Evolutionary conservation across 2,329 filamentous ascomycete genomes (phyloP).

Genomic region (Fusarium verrucosum): DNA sequence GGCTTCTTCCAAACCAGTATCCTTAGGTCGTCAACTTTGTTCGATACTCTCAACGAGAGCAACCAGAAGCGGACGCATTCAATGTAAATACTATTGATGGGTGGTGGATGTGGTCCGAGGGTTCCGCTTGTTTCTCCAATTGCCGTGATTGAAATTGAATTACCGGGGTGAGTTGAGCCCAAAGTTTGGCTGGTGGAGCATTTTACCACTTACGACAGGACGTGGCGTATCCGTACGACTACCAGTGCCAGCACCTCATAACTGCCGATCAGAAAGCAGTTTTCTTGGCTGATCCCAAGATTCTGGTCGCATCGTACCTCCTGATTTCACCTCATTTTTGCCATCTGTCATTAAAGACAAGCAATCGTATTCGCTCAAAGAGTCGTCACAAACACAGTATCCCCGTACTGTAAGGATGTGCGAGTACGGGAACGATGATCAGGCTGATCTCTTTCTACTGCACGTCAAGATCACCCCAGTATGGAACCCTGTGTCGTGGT

Average conservation of each 20-base stretch:
- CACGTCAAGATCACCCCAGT: constrained; percentile 9
- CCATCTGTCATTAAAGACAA: neutral
- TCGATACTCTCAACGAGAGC: constrained; percentile 4
- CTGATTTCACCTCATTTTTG: neutral
- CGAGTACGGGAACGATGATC: constrained; percentile 10
- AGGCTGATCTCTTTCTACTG: constrained; percentile 14
- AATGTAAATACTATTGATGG: constrained; percentile 24
- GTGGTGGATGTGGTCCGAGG: constrained; percentile 23
- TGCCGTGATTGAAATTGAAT: constrained; percentile 29
- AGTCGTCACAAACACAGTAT: constrained; percentile 13
- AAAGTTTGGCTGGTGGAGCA: constrained; percentile 1
- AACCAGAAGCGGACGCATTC: constrained; percentile 9
- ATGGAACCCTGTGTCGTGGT: neutral
- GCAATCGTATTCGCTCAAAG: neutral
- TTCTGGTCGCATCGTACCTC: neutral
- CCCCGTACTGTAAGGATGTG: constrained; percentile 7
- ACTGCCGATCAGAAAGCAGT: constrained; percentile 11
- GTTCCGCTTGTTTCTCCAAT: constrained; percentile 27
- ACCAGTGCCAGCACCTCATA: neutral
- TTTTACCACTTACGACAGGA: neutral
- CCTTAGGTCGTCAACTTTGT: constrained; percentile 3
- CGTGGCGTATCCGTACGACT: too few species aligned
- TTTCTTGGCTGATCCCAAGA: neutral
- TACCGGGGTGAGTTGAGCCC: constrained; percentile 12
- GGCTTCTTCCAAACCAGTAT: constrained; percentile 20